Base-by-base conservation (phyloP, 2,329 filamentous ascomycete genomes). In the Botryosphaeria dothidea region DNA sequence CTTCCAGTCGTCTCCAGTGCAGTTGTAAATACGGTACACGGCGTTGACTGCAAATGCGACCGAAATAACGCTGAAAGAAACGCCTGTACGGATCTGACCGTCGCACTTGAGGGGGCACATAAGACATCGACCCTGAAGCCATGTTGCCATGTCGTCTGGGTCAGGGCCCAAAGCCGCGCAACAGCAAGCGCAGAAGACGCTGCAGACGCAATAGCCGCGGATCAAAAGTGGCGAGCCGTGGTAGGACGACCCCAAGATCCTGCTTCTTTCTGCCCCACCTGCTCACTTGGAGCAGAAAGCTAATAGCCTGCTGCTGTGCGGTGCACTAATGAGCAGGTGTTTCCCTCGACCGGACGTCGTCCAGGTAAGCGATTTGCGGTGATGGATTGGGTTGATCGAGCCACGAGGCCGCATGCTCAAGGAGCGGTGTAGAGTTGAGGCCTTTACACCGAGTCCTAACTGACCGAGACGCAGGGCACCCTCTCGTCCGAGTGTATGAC, bases 171-270 rank as follows among this genome's bases (percentile, higher is more conserved):
- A 19, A 15, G 23, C 34, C n/a, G 56, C 46, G 41, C 41, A 34
- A 60, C 56, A 21, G 25, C n/a, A 60, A 23, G 19, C 43, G 56
- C 38, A 46, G 17, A 15, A 23, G 27, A 46, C 56, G 41, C 56
- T 45, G 56, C 38, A 60, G 43, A 34, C 41, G 56, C 56, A 31
- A 60, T 23, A 60, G 56, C 56, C 56, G 56, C 56, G n/a, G 19
- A 15, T 45, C 21, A 23, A 23, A 25, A 45, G 19, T 23, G 3
- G 49, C 4, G 17, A 17, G 21, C 25, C 56, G n/a, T 46, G 21
- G 41, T 46, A 45, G 25, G 27, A 46, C 27, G 23, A 25, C 25
- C 17, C 17, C 21, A 11, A 11, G 34, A 41, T 11, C 17, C 34
- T 23, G 19, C 5, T 57, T 7, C 15, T 34, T 21, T 15, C 41